Conservation (phyloP, 805 yeast genomes). For the Saturnispora gosingensis region DNA sequence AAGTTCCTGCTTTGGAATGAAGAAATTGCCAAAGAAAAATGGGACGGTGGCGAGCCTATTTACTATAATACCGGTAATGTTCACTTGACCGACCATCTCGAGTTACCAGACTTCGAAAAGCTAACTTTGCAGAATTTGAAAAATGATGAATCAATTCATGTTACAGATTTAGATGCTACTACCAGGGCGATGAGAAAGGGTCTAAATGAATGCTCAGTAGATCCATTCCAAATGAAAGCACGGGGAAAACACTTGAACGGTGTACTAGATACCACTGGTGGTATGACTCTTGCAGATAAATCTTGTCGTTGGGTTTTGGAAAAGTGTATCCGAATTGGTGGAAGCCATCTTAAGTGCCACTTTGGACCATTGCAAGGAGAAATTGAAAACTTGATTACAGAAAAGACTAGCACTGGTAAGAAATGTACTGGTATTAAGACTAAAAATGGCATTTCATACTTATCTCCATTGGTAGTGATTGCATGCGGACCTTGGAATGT, state of each 20-base stretch:
- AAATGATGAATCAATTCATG: constrained; percentile 6
- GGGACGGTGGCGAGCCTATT: constrained; percentile 14
- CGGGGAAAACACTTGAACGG: constrained; percentile 11
- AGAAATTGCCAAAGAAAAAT: constrained; percentile 11
- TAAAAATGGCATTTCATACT: constrained; percentile 17
- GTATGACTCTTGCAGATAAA: constrained; percentile 27
- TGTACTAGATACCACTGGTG: constrained; percentile 24
- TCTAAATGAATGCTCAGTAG: constrained; percentile 11
- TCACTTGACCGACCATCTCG: constrained; percentile 10
- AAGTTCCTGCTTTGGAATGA: constrained; percentile 15
- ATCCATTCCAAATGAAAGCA: constrained; percentile 11
- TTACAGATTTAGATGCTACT: constrained; percentile 12
- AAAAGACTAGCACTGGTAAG: constrained; percentile 9
- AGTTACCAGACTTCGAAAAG: constrained; percentile 10
- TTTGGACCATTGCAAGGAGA: constrained; percentile 14
- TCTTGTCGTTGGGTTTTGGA: constrained; percentile 25
- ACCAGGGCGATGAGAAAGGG: constrained; percentile 8
- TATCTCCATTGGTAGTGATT: constrained; percentile 17
- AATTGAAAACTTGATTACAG: constrained; percentile 9
- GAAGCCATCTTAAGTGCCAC: constrained; percentile 16
- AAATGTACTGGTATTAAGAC: constrained; percentile 21
- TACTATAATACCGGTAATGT: constrained; percentile 14
- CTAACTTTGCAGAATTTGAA: constrained; percentile 13
- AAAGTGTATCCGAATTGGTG: constrained; percentile 12
- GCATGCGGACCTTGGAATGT: constrained; percentile 25